Base-by-base conservation (phyloP, 768 basidiomycete species). In the Gyrodon lividus region DNA sequence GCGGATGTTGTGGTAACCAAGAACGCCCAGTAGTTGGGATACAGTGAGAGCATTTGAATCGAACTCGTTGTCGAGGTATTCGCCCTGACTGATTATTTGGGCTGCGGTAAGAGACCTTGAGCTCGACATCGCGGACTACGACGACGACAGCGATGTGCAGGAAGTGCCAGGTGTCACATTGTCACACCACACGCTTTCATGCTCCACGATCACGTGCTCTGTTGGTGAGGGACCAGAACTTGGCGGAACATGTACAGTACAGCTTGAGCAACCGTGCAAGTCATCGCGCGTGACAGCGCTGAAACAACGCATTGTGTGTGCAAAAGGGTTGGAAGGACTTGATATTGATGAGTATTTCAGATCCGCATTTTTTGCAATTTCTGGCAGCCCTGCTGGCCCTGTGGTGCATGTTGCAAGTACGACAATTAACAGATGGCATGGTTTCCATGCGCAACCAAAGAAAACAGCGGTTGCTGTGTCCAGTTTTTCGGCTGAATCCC, bases 21-120 rank as follows among this genome's bases (percentile, higher is more conserved):
- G 76, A 28, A 93, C 73, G 40, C 89, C 90, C 10, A 89, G 77
- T 5, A 93, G 75, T 62, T 92, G 89, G n/a, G 89, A 79, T 23
- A 92, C 81, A 1, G 90, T 93, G 48, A 93, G 78, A 2, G 78
- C 70, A 2, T 77, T 55, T 16, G 92, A 83, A 58, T 93, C 84
- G 49, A 92, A 93, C 62, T 86, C 82, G 9, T 82, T 79, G 54
- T 89, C 77, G 54, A 93, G 82, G 68, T 93, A 93, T 68, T 88
- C 81, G 62, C 89, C 92, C 28, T 77, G 70, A 19, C 68, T 74
- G 59, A 93, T 85, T 48, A 93, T 74, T 68, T 93, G 84, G 2
- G 87, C 77, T 24, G 90, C 76, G n/a, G 88, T 90, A 56, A 89
- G 70, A 13, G 66, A 65, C 56, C 83, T 80, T 23, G 39, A 51